Evolutionary conservation across 176 grass and related monocot species (phyloP).

Genomic region (Neostapfia colusana): DNA sequence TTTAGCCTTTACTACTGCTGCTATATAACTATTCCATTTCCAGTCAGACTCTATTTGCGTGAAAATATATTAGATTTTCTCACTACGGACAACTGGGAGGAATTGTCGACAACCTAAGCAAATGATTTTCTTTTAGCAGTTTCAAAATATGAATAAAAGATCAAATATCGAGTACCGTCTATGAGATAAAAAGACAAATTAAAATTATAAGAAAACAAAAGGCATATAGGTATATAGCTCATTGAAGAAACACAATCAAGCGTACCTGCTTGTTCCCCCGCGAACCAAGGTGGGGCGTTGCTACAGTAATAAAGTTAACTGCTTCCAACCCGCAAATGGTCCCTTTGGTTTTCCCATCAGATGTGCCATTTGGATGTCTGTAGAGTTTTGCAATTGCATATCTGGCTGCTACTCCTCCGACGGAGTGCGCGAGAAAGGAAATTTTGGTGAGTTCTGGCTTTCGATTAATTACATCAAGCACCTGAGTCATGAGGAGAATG

Average conservation of each 20-base stretch:
- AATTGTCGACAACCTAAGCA: neutral
- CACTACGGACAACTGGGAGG: neutral
- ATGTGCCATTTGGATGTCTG: slow-evolving; percentile 23
- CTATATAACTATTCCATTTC: neutral
- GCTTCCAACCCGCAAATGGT: slow-evolving; percentile 74
- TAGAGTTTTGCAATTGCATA: slow-evolving; percentile 87
- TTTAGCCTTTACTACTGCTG: neutral
- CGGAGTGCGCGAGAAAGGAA: slow-evolving; percentile 88
- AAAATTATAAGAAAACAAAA: neutral
- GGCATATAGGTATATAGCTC: neutral
- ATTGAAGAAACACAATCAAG: neutral
- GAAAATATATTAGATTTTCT: neutral
- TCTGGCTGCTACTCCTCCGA: slow-evolving; percentile 85
- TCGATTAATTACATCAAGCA: slow-evolving; percentile 59
- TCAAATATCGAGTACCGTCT: neutral
- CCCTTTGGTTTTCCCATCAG: slow-evolving; percentile 36
- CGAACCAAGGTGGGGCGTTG: slow-evolving; percentile 89
- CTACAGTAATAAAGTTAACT: slow-evolving; percentile 82
- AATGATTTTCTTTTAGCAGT: slow-evolving; percentile 2
- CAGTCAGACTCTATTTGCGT: neutral
- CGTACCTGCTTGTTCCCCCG: slow-evolving; percentile 81
- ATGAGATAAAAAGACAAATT: neutral
- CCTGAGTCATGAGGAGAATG: slow-evolving; percentile 43
- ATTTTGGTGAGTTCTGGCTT: slow-evolving; percentile 67
- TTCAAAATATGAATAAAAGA: slow-evolving; percentile 17